Evolutionary conservation across 305 asterid genomes (phyloP).

Genomic region (Solanum hybrid): DNA sequence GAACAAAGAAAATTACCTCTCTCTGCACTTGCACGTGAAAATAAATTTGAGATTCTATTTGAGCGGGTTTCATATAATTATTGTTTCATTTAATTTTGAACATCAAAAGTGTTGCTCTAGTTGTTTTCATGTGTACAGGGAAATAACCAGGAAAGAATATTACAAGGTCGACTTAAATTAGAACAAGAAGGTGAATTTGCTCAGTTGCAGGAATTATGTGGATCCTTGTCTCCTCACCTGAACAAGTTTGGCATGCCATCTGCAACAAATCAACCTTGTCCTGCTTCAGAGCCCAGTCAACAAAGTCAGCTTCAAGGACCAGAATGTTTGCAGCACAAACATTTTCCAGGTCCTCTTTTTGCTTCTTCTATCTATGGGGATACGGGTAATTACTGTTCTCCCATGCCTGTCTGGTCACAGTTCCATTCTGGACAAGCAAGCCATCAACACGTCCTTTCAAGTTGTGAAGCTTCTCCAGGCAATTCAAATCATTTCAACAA

Average conservation of each 20-base stretch:
- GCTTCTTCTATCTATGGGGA: slow-evolving; percentile 45
- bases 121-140: slow-evolving; percentile 46
- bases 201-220: slow-evolving; percentile 29
- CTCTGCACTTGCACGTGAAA: not conserved
- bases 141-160: slow-evolving; percentile 32
- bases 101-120: slow-evolving; percentile 45
- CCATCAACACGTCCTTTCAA: slow-evolving; percentile 22
- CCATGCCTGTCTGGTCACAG: slow-evolving; percentile 29
- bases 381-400: slow-evolving; percentile 35
- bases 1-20: not conserved
- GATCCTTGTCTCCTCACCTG: slow-evolving; percentile 38
- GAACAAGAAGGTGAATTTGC: slow-evolving; percentile 35
- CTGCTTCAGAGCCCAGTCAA: slow-evolving; percentile 40
- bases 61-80: not conserved
- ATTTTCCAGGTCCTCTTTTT: slow-evolving; percentile 26
- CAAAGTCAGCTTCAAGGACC: slow-evolving; percentile 40
- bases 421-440: slow-evolving; percentile 32
- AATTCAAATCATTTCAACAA: slow-evolving; percentile 29
- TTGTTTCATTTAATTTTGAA: slow-evolving; percentile 19
- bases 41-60: not conserved
- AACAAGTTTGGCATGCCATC: slow-evolving; percentile 38
- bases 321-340: slow-evolving; percentile 35
- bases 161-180: slow-evolving; percentile 33
- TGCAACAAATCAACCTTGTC: slow-evolving; percentile 32
- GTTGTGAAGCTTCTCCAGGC: slow-evolving; percentile 37